Percentiles rank a stretch among this genome's conserved stretches.
These are phyloP conservation scores for Plasmodium cynomolgi DNA, from an alignment of 169 alveolate species.

Conservation along the genomic window DNA sequence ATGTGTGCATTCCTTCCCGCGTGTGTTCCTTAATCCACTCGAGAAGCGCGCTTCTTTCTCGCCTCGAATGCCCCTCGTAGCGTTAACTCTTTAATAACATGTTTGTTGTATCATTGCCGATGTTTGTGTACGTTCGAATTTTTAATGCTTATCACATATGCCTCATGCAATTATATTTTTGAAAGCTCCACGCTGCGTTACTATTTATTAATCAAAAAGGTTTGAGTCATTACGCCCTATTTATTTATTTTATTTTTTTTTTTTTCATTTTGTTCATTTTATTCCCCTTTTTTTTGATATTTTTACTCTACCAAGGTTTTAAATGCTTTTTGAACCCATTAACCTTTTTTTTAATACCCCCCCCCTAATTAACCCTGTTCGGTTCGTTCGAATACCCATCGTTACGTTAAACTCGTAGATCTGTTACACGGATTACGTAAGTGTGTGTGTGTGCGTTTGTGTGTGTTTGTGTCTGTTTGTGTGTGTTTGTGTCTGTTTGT, in stretches of 20 bases:
- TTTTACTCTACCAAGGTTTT: constrained; percentile 38
- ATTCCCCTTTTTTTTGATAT: constrained; percentile 27
- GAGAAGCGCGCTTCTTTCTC: not conserved
- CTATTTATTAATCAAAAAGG: not conserved
- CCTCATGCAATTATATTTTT: constrained; percentile 21
- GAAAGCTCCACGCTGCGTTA: not conserved
- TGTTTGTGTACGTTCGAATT: constrained; percentile 24
- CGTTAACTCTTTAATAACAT: constrained; percentile 44
- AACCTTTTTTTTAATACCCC: constrained; percentile 29
- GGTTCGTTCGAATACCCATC: constrained; percentile 11
- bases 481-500: not conserved
- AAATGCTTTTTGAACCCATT: constrained; percentile 13
- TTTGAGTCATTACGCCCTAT: not conserved
- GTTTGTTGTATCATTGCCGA: constrained; percentile 68
- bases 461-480: not conserved
- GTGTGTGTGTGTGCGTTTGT: not conserved
- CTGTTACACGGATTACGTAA: constrained; percentile 9
- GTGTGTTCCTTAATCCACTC: not conserved
- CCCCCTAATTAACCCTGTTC: constrained; percentile 24
- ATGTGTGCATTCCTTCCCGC: not conserved
- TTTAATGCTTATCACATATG: constrained; percentile 16
- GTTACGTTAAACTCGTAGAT: constrained; percentile 30
- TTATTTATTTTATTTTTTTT: not conserved
- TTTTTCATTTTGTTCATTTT: not conserved
- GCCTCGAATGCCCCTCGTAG: not conserved